Evolutionary conservation across 2,329 filamentous ascomycete genomes (phyloP).

Genomic region (Sporothrix pseudoabietina): DNA sequence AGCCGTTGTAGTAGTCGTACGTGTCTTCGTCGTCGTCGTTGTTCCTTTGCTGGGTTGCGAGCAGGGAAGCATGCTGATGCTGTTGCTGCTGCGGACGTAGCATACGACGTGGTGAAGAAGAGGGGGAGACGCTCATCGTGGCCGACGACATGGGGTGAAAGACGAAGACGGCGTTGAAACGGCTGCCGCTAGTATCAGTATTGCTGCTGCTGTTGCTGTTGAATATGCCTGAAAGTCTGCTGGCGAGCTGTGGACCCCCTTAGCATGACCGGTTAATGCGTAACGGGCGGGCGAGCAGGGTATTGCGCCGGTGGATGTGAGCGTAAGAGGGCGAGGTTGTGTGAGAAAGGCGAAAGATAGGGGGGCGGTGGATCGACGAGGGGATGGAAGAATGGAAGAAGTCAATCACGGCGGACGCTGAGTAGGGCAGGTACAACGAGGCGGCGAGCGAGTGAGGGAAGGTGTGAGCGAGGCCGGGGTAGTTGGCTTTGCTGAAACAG

Average conservation of each 20-base stretch:
- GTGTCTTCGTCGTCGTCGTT: slow-evolving; percentile 12
- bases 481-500: slow-evolving; percentile 27
- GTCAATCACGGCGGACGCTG: not conserved
- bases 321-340: not conserved
- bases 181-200: not conserved
- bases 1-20: slow-evolving; percentile 20
- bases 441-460: not conserved
- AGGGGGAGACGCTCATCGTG: slow-evolving; percentile 28
- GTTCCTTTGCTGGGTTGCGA: slow-evolving; percentile 15
- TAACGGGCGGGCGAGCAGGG: slow-evolving; percentile 31
- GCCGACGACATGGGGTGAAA: slow-evolving; percentile 9
- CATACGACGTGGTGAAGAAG: slow-evolving; percentile 30
- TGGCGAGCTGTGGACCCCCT: slow-evolving; percentile 34
- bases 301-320: not conserved
- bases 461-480: slow-evolving; percentile 12
- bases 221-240: not conserved
- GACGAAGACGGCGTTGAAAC: not conserved
- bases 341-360: not conserved
- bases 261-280: slow-evolving; percentile 47
- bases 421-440: not conserved
- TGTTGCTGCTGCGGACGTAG: slow-evolving; percentile 27
- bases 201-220: not conserved
- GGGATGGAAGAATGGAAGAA: slow-evolving; percentile 27
- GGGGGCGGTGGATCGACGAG: slow-evolving; percentile 9
- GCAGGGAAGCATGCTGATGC: slow-evolving; percentile 27